Percentiles rank a stretch among this genome's conserved stretches.
Evolutionary conservation across 164 flowering plant genomes (phyloP).

Genomic region (Berberis thunbergii): DNA sequence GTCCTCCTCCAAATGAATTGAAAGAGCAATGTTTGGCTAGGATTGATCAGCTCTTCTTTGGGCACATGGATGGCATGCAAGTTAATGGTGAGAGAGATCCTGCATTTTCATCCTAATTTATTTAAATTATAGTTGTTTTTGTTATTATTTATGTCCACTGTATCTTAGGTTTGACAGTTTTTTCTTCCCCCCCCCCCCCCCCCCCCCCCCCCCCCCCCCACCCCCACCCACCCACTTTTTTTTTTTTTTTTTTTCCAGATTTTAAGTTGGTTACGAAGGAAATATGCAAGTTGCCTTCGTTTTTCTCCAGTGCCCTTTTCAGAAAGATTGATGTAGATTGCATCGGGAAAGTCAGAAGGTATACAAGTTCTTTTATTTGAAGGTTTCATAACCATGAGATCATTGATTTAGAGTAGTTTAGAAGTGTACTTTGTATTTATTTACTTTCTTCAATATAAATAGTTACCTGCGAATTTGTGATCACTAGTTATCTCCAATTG

Average conservation of each 20-base stretch:
- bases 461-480: too few species aligned
- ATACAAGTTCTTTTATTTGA: background rate
- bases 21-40: slow-evolving; percentile 59
- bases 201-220: too few species aligned
- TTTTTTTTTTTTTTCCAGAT: slow-evolving; percentile 30
- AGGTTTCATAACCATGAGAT: background rate
- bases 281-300: slow-evolving; percentile 95
- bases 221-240: too few species aligned
- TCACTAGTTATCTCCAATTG: too few species aligned
- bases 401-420: too few species aligned
- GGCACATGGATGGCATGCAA: slow-evolving; percentile 68
- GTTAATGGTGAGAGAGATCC: slow-evolving; percentile 46
- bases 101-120: background rate
- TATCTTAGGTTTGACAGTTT: too few species aligned
- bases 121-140: too few species aligned
- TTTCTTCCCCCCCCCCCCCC: too few species aligned
- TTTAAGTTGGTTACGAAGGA: slow-evolving; percentile 74
- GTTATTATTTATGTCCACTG: background rate
- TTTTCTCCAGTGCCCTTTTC: slow-evolving; percentile 76
- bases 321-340: slow-evolving; percentile 59
- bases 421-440: too few species aligned
- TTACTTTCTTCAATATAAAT: too few species aligned
- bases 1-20: slow-evolving; percentile 77
- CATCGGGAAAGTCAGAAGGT: slow-evolving; percentile 79
- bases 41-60: slow-evolving; percentile 62